A percentile compares a stretch with the other conserved stretches of the same genome.
These are phyloP conservation scores for Aspergillus sp. DNA, from an alignment of 2,329 filamentous ascomycete genomes.

Conservation along the genomic window DNA sequence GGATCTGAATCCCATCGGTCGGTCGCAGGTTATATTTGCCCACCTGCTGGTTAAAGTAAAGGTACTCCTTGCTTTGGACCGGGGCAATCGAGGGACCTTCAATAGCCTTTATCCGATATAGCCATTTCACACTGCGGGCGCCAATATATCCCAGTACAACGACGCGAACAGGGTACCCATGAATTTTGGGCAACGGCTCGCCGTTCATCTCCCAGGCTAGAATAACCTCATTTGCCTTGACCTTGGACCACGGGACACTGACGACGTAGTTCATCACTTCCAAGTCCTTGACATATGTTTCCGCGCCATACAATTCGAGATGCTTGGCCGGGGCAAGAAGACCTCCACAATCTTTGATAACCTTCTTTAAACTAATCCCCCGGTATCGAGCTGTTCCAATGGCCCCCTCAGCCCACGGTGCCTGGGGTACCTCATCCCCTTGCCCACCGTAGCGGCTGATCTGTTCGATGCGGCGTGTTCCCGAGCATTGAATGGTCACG, in stretches of 20 bases:
- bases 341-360: conserved; percentile 70
- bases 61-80: conserved; percentile 64
- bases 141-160: conserved; percentile 68
- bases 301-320: conserved; percentile 67
- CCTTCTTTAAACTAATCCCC: conserved; percentile 65
- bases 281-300: conserved; percentile 71
- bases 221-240: conserved; percentile 65
- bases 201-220: conserved; percentile 73
- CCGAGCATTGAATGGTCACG: conserved; percentile 66
- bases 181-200: conserved; percentile 61
- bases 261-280: conserved; percentile 67
- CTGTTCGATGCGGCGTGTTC: conserved; percentile 68
- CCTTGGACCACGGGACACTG: conserved; percentile 66
- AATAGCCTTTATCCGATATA: conserved; percentile 64
- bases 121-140: conserved; percentile 63
- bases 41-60: conserved; percentile 68
- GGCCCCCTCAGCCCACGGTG: conserved; percentile 63
- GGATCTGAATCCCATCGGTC: conserved; percentile 64
- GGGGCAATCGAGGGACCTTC: conserved; percentile 56
- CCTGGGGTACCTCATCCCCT: conserved; percentile 58
- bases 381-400: conserved; percentile 65
- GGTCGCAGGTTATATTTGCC: conserved; percentile 65
- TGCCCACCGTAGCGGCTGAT: conserved; percentile 65
- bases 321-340: conserved; percentile 57
- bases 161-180: conserved; percentile 63